Conservation (phyloP, 2,329 filamentous ascomycete genomes). For the Aspergillus brunneoviolaceus region DNA sequence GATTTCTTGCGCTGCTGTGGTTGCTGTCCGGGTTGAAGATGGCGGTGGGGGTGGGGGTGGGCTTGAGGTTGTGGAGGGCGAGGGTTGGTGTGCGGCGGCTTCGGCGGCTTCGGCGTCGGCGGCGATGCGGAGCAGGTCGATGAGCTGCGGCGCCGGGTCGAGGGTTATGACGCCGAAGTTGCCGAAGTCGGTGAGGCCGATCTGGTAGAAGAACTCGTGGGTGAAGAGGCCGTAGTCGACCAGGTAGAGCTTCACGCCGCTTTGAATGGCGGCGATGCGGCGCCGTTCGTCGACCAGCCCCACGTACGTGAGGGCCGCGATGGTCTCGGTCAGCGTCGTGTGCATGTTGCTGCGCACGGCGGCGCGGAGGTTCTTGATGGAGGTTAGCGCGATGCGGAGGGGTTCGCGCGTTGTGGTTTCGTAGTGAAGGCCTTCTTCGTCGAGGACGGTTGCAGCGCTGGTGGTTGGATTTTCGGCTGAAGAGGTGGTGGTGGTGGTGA, state of each 20-base stretch:
- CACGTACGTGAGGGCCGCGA: slow-evolving; percentile 87
- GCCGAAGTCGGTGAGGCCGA: slow-evolving; percentile 90
- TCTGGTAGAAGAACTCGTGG: slow-evolving; percentile 92
- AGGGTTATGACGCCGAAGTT: slow-evolving; percentile 89
- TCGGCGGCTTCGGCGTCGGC: slow-evolving; percentile 67
- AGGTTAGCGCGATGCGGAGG: slow-evolving; percentile 72
- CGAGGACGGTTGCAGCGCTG: slow-evolving; percentile 19
- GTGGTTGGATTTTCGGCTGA: slow-evolving; percentile 34
- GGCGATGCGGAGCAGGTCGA: slow-evolving; percentile 69
- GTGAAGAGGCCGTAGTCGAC: slow-evolving; percentile 87
- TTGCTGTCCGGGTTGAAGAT: slow-evolving; percentile 18
- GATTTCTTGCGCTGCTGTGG: slow-evolving; percentile 55
- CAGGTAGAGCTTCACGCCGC: slow-evolving; percentile 86
- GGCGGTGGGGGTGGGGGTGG: too few species aligned
- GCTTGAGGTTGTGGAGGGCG: not conserved
- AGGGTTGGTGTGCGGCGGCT: slow-evolving; percentile 17
- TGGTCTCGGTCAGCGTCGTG: slow-evolving; percentile 79
- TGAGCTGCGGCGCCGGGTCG: slow-evolving; percentile 69
- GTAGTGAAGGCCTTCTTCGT: slow-evolving; percentile 66
- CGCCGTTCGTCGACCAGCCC: slow-evolving; percentile 85
- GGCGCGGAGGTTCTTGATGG: slow-evolving; percentile 78
- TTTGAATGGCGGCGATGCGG: slow-evolving; percentile 87
- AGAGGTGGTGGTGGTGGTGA: slow-evolving; percentile 17
- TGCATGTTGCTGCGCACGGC: slow-evolving; percentile 80
- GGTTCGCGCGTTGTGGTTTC: slow-evolving; percentile 68